Evolutionary conservation across 1,284 basidiomycete species (phyloP), one percentile per base, ranked within the genome.

Genomic region (Taiwanofungus camphoratus): DNA sequence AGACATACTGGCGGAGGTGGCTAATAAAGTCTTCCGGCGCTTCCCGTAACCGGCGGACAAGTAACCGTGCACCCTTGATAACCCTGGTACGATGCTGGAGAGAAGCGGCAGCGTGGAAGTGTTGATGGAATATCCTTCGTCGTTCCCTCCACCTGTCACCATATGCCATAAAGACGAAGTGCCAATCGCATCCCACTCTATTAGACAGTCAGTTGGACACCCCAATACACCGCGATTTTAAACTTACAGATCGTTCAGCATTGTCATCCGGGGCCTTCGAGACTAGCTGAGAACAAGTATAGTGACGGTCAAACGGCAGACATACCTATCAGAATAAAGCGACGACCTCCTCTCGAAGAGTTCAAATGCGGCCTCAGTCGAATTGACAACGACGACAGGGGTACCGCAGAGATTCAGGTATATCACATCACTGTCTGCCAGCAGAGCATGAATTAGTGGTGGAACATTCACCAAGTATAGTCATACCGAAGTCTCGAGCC

Each of bases 141-240:
- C 51, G 46, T 30, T 54, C 54, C 12, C 56, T 44, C 57, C 57
- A 59, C 27, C 35, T 30, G 15, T 52, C 44, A n/a, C 54, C 57
- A 41, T 59, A 59, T 13, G 45, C 49, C 52, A 55, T 53, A 44
- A 59, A 53, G 2, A 51, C 48, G 49, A 57, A 53, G 39, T 52
- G 50, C 56, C 57, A 61, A 26, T 59, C 56, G 34, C 54, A 57
- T 18, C 57, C 57, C 36, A 57, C 50, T 36, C 54, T 58, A 38
- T 3, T n/a, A 3, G 18, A 18, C 15, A 3, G 40, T 26, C 20
- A 36, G 21, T 23, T 18, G 16, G 15, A 23, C 21, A n/a, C 3
- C 18, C 49, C 31, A 48, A 45, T 38, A 36, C 11, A 20, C 20
- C 6, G 12, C 24, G 27, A 8, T 4, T 33, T 15, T n/a, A 21